Evolutionary conservation across 1,284 basidiomycete species (phyloP).

Genomic region (Leccinum pachyderme): DNA sequence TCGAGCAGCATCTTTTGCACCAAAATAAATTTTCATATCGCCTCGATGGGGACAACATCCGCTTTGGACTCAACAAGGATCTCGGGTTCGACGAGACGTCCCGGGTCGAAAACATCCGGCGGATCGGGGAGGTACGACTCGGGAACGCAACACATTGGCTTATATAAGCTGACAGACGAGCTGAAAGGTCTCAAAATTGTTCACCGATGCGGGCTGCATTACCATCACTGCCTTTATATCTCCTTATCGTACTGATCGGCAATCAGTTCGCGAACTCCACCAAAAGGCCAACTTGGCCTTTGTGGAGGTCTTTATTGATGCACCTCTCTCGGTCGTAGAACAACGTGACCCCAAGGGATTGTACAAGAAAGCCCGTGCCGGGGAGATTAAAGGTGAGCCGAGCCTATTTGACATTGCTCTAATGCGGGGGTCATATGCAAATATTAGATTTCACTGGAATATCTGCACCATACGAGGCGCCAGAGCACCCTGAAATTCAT

Average conservation of each 20-base stretch:
- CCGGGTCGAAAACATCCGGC: constrained; percentile 95
- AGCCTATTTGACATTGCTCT: not conserved
- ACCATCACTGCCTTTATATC: constrained; percentile 98
- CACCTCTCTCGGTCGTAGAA: constrained; percentile 87
- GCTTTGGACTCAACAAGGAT: constrained; percentile 98
- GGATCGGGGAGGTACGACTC: constrained; percentile 85
- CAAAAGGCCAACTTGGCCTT: constrained; percentile 74
- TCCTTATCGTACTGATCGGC: constrained; percentile 90
- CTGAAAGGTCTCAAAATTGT: constrained; percentile 86
- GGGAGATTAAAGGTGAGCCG: constrained; percentile 88
- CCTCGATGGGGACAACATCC: constrained; percentile 95
- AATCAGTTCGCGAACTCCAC: constrained; percentile 84
- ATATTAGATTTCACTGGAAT: constrained; percentile 92
- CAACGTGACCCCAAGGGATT: constrained; percentile 95
- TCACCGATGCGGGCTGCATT: constrained; percentile 85
- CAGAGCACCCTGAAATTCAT: constrained; percentile 86
- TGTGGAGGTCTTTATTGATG: constrained; percentile 94
- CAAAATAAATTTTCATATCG: constrained; percentile 85
- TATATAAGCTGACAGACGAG: constrained; percentile 9
- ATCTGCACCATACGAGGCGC: constrained; percentile 95
- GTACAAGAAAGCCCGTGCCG: constrained; percentile 95
- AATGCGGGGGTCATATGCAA: constrained; percentile 11
- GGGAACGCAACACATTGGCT: not conserved
- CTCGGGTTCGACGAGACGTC: constrained; percentile 96
- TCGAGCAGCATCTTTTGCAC: constrained; percentile 95